Conservation (phyloP, 805 yeast genomes). For the Ogataea thermomethanolica region DNA sequence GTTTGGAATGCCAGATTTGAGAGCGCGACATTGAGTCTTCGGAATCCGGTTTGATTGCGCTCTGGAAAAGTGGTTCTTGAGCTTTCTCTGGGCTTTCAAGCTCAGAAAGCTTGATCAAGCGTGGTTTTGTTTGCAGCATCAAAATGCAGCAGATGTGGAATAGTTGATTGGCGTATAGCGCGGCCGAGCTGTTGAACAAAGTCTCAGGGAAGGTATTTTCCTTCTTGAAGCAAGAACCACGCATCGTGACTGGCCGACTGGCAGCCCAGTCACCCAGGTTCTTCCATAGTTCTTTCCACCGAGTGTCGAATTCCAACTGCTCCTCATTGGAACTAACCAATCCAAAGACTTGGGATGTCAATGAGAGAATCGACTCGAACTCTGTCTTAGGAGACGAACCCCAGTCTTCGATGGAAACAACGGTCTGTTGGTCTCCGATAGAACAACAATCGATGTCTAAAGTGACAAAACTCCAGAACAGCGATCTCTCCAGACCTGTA, state of each 20-base stretch:
- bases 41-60: conserved; percentile 13
- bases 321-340: conserved; percentile 29
- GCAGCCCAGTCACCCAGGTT: conserved; percentile 38
- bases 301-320: conserved; percentile 30
- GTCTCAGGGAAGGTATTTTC: conserved; percentile 39
- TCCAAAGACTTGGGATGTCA: conserved; percentile 34
- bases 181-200: conserved; percentile 37
- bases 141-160: conserved; percentile 42
- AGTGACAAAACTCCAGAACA: conserved; percentile 44
- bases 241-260: conserved; percentile 35
- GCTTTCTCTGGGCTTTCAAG: conserved; percentile 1
- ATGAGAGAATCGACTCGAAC: conserved; percentile 20
- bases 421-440: conserved; percentile 30
- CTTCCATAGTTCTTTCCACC: conserved; percentile 41
- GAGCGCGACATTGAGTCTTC: conserved; percentile 23
- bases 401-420: conserved; percentile 15
- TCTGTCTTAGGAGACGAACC: conserved; percentile 12
- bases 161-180: conserved; percentile 39
- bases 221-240: conserved; percentile 27
- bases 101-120: conserved; percentile 27
- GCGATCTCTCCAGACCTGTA: conserved; percentile 34
- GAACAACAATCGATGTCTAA: conserved; percentile 35
- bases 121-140: conserved; percentile 39
- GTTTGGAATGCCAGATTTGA: conserved; percentile 40
- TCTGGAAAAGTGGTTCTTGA: conserved; percentile 15